phyloP scores from a whole-genome alignment of 1,284 basidiomycete genomes.

The Tremellales sp. region DNA sequence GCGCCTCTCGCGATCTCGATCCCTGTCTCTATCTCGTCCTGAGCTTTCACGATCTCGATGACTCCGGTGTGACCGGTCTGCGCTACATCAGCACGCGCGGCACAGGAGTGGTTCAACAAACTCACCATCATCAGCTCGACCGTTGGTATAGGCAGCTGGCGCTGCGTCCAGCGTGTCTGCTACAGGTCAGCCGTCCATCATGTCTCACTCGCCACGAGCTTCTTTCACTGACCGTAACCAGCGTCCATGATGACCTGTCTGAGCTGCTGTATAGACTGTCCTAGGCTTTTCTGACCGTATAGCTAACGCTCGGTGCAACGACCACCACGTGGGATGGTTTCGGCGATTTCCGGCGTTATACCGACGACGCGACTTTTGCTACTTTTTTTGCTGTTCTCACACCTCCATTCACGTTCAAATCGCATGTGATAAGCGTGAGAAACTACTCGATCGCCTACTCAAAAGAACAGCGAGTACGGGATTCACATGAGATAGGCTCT shows the following conservation, averaged over 20 bases:
- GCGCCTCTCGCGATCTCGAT: conserved; percentile 4
- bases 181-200: conserved; percentile 1
- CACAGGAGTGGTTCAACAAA: neutral
- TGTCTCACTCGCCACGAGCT: neutral
- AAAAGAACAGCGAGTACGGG: no score
- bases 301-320: no score
- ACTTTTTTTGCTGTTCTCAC: no score
- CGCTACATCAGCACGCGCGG: neutral
- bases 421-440: no score
- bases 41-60: conserved; percentile 8
- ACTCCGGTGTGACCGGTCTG: conserved; percentile 16
- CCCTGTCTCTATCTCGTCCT: conserved; percentile 8
- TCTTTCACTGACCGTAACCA: conserved; percentile 32
- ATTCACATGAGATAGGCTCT: no score
- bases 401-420: no score
- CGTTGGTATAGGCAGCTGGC: conserved; percentile 22
- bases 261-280: neutral
- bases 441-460: no score
- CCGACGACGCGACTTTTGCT: no score
- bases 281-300: neutral
- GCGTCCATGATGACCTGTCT: conserved; percentile 33
- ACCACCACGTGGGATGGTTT: no score
- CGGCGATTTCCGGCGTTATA: no score
- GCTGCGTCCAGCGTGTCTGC: conserved; percentile 28
- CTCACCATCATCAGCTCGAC: conserved; percentile 19